These are phyloP conservation scores for Fennellomyces sp. DNA, from an alignment of 371 early-diverging fungal species.

Conservation along the genomic window DNA sequence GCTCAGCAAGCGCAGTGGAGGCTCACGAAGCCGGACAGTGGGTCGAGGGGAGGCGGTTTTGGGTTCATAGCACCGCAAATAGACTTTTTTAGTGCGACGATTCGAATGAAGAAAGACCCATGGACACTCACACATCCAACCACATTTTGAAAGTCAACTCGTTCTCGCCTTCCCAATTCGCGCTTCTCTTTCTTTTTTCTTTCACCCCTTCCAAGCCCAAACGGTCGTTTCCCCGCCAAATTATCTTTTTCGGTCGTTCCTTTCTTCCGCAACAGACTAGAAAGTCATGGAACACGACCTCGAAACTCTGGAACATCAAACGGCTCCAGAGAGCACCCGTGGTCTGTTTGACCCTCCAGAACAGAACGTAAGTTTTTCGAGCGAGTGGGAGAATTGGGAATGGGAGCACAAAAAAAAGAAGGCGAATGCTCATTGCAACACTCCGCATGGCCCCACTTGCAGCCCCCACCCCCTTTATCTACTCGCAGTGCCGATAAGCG, in stretches of 20 bases:
- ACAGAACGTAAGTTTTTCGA: constrained; percentile 22
- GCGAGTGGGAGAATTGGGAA: not conserved
- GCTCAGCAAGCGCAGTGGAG: no score
- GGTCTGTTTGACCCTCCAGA: constrained; percentile 52
- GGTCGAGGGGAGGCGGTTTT: no score
- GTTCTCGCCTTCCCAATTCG: not conserved
- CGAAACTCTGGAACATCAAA: constrained; percentile 53
- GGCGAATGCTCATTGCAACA: no score
- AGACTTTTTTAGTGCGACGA: not conserved
- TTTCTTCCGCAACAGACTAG: constrained; percentile 16
- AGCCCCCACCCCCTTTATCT: not conserved
- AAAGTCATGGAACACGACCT: constrained; percentile 31
- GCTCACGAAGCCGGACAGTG: no score
- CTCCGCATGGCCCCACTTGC: not conserved
- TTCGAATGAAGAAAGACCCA: not conserved
- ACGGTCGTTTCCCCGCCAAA: constrained; percentile 10
- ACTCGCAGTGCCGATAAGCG: constrained; percentile 10
- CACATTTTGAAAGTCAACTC: not conserved
- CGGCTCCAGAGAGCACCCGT: constrained; percentile 56
- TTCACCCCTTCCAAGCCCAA: not conserved
- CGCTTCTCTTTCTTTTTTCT: not conserved
- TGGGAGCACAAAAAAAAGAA: not conserved
- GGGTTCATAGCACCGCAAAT: no score
- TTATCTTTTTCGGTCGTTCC: constrained; percentile 12
- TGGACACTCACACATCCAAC: no score